Evolutionary conservation across 768 basidiomycete genomes (phyloP), one percentile per base, ranked within the genome.

Genomic region (Boletus barrowsii): DNA sequence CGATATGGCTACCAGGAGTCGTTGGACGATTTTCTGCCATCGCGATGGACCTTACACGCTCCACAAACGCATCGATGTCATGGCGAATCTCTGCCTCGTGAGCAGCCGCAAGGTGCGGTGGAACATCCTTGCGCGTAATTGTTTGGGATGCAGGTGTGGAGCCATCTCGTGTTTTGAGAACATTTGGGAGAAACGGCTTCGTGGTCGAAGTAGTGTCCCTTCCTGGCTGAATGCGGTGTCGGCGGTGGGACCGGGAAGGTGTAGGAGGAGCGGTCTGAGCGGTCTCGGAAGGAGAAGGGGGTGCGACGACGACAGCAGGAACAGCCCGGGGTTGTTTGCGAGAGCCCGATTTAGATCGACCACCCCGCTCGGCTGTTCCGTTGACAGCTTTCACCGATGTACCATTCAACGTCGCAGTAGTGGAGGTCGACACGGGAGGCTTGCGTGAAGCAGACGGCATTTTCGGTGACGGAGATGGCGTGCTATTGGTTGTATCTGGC

Each of bases 1-100:
- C 90, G 54, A 92, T 87, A 59, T 92, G 89, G 54, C 83, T 88
- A 33, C 84, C 86, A 14, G 87, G 87, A 2, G 87, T 87, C 15
- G 80, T 73, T 13, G 88, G 84, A 42, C 87, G 74, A 62, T 82
- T 76, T 49, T 81, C 76, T 32, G 77, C 83, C 83, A 90, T 88
- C 10, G 87, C 87, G 8, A 83, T 82, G 10, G 87, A 83, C 45
- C 88, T 75, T 11, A 88, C 84, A 48, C 83, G 86, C 65, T 91
- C 87, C 14, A 90, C 88, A 11, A 90, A 75, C n/a, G 83, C 83
- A 65, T 90, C 84, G 47, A 91, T 83, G 57, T 87, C 80, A 47
- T 80, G 78, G 43, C 79, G 79, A 65, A 84, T 75, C 55, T 83
- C 83, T 15, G 69, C 68, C 13, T 73, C 64, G 14, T 75, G 69